These are phyloP conservation scores for Geranomyces variabilis DNA, from an alignment of 192 early-diverging fungal genomes.

Conservation along the genomic window DNA sequence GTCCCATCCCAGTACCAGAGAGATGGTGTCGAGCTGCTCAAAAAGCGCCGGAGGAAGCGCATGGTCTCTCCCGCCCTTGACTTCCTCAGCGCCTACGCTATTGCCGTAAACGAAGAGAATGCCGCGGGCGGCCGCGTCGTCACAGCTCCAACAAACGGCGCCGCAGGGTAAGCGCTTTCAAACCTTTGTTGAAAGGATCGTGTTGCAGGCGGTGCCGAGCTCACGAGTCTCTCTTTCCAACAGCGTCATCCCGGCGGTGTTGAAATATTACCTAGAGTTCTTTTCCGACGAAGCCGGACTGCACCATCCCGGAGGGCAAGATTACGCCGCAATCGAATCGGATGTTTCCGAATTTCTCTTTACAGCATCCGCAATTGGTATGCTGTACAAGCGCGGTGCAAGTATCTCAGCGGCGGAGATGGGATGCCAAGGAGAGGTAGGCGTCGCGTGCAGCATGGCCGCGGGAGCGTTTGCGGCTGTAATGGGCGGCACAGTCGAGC, in stretches of 20 bases:
- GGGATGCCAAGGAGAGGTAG: slow-evolving; percentile 98
- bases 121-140: slow-evolving; percentile 75
- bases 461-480: slow-evolving; percentile 95
- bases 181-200: neutral
- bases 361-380: slow-evolving; percentile 91
- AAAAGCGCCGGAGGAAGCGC: slow-evolving; percentile 47
- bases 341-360: slow-evolving; percentile 92
- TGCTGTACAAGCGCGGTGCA: slow-evolving; percentile 95
- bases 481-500: slow-evolving; percentile 87
- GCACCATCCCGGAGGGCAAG: slow-evolving; percentile 57
- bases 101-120: slow-evolving; percentile 89
- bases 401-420: slow-evolving; percentile 94
- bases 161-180: slow-evolving; percentile 72
- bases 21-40: slow-evolving; percentile 20
- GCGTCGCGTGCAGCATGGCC: slow-evolving; percentile 96
- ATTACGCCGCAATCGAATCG: slow-evolving; percentile 54
- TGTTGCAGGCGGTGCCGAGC: neutral
- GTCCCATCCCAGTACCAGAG: slow-evolving; percentile 37
- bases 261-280: slow-evolving; percentile 96
- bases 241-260: slow-evolving; percentile 80
- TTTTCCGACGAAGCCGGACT: slow-evolving; percentile 62
- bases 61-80: slow-evolving; percentile 80
- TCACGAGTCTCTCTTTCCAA: neutral
- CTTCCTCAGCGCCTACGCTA: slow-evolving; percentile 89
- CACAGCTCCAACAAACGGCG: slow-evolving; percentile 95